Evolutionary conservation across 768 basidiomycete genomes (phyloP).

Genomic region (Hemileccinum impolitum): DNA sequence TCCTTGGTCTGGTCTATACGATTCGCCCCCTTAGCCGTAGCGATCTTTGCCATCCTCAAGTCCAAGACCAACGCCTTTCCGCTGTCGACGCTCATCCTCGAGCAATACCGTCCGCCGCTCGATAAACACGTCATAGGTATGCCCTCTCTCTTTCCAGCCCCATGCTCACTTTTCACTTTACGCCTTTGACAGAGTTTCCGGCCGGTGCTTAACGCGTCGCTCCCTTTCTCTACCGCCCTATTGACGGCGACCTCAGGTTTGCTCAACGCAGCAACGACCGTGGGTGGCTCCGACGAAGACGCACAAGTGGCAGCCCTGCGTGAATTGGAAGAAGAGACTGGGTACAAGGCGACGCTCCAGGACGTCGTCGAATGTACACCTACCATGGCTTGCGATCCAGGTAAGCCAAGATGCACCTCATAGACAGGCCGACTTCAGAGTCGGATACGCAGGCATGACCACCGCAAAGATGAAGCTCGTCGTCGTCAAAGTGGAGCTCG

Average conservation of each 20-base stretch:
- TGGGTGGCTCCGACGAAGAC: slow-evolving; percentile 46
- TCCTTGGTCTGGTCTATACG: too few species aligned
- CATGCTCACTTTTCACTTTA: too few species aligned
- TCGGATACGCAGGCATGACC: slow-evolving; percentile 88
- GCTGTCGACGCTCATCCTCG: slow-evolving; percentile 77
- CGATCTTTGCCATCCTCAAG: slow-evolving; percentile 75
- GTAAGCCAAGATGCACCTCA: slow-evolving; percentile 30
- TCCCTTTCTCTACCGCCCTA: too few species aligned
- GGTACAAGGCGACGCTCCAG: slow-evolving; percentile 59
- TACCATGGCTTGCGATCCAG: slow-evolving; percentile 67
- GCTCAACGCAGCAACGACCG: slow-evolving; percentile 61
- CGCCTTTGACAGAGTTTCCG: slow-evolving; percentile 44
- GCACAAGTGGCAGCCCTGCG: slow-evolving; percentile 78
- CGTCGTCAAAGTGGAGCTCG: slow-evolving; percentile 62
- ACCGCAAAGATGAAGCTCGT: slow-evolving; percentile 92
- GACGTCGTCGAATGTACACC: slow-evolving; percentile 61
- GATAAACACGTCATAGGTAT: slow-evolving; percentile 72
- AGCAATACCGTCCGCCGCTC: slow-evolving; percentile 90
- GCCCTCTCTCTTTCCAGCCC: slow-evolving; percentile 3
- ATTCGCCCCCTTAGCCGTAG: slow-evolving; percentile 57
- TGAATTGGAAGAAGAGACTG: slow-evolving; percentile 93
- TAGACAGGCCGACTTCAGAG: too few species aligned
- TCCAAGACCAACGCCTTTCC: slow-evolving; percentile 73
- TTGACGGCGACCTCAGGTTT: slow-evolving; percentile 44
- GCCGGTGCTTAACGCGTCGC: slow-evolving; percentile 41